Evolutionary conservation across 129 eudicot species (phyloP), one percentile per base, ranked within the genome.

Genomic region (Escallonia herrerae): DNA sequence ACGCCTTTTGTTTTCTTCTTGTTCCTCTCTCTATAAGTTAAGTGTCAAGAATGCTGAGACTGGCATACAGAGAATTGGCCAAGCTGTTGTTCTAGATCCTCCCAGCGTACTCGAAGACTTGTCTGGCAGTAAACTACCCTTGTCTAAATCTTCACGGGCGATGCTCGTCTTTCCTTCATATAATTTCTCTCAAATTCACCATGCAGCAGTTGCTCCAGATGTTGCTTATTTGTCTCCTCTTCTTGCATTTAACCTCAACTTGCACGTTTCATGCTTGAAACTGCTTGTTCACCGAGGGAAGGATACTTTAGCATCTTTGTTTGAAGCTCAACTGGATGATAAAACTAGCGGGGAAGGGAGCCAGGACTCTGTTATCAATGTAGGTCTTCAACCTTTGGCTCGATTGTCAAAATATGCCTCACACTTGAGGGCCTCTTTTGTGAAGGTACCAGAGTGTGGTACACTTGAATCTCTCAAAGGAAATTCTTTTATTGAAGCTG

Each of bases 371-470:
- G 68, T 61, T 11, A 69, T 88, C 54, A 64, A 65, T 66, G 13
- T 87, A 64, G 73, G 72, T 70, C 67, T 91, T 70, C 65, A 91
- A 69, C 82, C 95, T 79, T 81, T 73, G 74, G 60, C 74, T 15
- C 71, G 80, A 56, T 69, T 67, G 64, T 95, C 89, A 43, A 79
- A 76, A 70, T 91, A 81, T 71, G 98, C 98, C 22, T 85, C 98
- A 60, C 98, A 91, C 65, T 70, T 91, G 62, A 87, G 96, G 76
- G 82, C 76, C 33, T 81, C 98, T 8, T 91, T 87, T 73, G 89
- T 91, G 71, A 91, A 88, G 80, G 80, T 91, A 67, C 96, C 97
- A 6, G 89, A 87, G 72, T 87, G 95, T 72, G 95, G 94, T 58
- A 83, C 73, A 60, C 85, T 91, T 76, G 91, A 83, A 56, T 73